Evolutionary conservation across 768 basidiomycete species (phyloP).

Genomic region (Phanerodontia chrysosporium): DNA sequence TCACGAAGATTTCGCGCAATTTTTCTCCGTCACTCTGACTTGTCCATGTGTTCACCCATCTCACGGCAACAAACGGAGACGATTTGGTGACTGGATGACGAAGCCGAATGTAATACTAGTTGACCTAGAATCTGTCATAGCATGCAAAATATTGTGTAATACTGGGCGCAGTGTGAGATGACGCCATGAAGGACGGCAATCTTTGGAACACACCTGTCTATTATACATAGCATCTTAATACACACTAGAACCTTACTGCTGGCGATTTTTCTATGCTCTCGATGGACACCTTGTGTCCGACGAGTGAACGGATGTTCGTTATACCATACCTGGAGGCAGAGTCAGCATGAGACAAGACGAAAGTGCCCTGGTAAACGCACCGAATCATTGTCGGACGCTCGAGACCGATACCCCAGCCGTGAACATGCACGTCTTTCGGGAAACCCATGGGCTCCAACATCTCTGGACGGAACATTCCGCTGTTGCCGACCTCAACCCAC

Average conservation of each 20-base stretch:
- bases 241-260: conserved; percentile 79
- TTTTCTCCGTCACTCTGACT: neutral
- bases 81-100: too few species aligned
- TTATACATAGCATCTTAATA: conserved; percentile 4
- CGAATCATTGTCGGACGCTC: conserved; percentile 99
- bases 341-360: neutral
- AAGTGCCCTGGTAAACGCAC: conserved; percentile 37
- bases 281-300: conserved; percentile 95
- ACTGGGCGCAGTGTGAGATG: too few species aligned
- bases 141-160: too few species aligned
- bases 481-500: conserved; percentile 98
- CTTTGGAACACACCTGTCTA: conserved; percentile 3
- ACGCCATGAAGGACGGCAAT: neutral
- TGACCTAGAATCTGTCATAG: too few species aligned
- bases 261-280: conserved; percentile 85
- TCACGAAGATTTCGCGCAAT: neutral
- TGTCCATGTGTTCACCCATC: neutral
- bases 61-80: too few species aligned
- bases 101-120: too few species aligned
- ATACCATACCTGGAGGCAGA: conserved; percentile 74
- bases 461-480: conserved; percentile 99
- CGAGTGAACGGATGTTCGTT: conserved; percentile 92
- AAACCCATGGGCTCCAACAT: conserved; percentile 99
- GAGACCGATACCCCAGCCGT: conserved; percentile 93
- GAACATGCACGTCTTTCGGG: conserved; percentile 92